Conservation (phyloP, 1,284 basidiomycete species). For the Erythrobasidium hasegawianum region DNA sequence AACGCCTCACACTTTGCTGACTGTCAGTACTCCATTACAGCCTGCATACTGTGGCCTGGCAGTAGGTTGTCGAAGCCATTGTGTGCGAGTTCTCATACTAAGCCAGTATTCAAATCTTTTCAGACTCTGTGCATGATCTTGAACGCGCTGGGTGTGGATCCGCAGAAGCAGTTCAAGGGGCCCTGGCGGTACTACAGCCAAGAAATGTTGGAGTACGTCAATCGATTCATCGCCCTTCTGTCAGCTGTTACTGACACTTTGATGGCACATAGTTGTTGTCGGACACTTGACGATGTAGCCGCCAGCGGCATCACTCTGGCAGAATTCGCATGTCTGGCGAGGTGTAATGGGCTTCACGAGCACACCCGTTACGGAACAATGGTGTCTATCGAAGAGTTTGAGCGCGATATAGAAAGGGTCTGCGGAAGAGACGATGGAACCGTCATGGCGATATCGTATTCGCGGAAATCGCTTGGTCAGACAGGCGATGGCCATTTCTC, state of each 20-base stretch:
- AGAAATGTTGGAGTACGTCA: conserved; percentile 23
- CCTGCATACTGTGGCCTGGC: conserved; percentile 19
- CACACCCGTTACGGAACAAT: conserved; percentile 8
- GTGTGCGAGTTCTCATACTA: background rate
- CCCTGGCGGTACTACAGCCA: conserved; percentile 43
- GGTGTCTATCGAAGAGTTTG: conserved; percentile 33
- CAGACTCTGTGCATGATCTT: conserved; percentile 43
- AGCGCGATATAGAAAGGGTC: conserved; percentile 35
- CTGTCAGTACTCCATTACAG: background rate
- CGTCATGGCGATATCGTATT: conserved; percentile 42
- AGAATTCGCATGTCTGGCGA: conserved; percentile 45
- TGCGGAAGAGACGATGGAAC: conserved; percentile 6
- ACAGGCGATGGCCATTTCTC: conserved; percentile 45
- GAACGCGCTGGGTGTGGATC: conserved; percentile 44
- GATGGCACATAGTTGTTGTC: conserved; percentile 40
- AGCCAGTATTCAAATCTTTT: conserved; percentile 4
- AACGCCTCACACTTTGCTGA: background rate
- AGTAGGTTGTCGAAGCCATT: background rate
- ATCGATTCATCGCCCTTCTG: background rate
- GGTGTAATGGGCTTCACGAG: conserved; percentile 43
- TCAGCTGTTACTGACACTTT: background rate
- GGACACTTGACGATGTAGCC: conserved; percentile 40
- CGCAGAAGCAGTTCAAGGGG: conserved; percentile 41
- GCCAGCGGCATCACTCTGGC: conserved; percentile 42
- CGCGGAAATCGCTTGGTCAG: conserved; percentile 41